Evolutionary conservation across 805 yeast species (phyloP), one percentile per base, ranked within the genome.

Genomic region (Isabelozyma heimii): DNA sequence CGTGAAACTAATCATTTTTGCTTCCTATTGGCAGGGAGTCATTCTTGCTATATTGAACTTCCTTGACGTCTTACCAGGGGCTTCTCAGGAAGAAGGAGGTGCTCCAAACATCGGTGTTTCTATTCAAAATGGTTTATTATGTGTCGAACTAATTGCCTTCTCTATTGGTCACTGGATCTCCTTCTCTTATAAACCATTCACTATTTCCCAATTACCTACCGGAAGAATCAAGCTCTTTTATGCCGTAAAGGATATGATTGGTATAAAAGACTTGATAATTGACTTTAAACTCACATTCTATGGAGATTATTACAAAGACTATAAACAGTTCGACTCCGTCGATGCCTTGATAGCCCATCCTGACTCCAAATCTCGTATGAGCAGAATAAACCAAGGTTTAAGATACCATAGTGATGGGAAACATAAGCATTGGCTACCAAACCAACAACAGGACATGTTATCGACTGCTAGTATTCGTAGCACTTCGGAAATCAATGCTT

Each of bases 1-100:
- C 69, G 96, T 94, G 43, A 94, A 94, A 62, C 76, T 91, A 53
- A 90, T 94, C 47, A 91, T 94, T 44, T 94, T 94, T 75, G 98
- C 97, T 20, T 88, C 97, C n/a, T 94, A 91, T 64, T 94, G 99
- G 99, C 99, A 94, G 63, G 90, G 95, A 0, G 69, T 87, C 8
- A 54, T 84, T 1, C 69, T 88, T 42, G 81, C 83, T 4, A 60
- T 82, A 0, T 58, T 86, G 41, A 71, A 78, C 67, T 71, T 76
- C 60, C 55, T 77, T 58, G 78, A 84, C 47, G 44, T 73, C 40
- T 55, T 81, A 27, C 77, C 78, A 4, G 67, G 66, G 10, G 50
- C 52, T 35, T 52, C 62, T n/a, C 44, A 42, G 16, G 63, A 59
- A 33, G 65, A 56, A 38, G 54, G 50, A 3, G 59, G 53, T 16